phyloP scores from a whole-genome alignment of 1,139 yeast species.

The Suhomyces yuchorum region DNA sequence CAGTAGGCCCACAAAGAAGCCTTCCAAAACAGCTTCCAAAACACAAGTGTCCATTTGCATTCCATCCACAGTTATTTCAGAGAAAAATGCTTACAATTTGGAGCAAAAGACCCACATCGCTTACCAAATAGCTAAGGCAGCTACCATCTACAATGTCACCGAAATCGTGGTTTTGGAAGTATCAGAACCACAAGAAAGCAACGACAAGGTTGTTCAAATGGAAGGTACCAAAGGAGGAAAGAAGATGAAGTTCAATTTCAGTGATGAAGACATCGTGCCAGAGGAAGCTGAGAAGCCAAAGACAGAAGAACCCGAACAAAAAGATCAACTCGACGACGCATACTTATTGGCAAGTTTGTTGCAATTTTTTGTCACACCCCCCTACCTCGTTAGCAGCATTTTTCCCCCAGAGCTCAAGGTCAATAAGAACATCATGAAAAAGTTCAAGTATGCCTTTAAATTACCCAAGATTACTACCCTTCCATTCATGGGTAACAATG shows the following conservation, averaged over 20 bases:
- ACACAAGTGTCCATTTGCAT: constrained; percentile 56
- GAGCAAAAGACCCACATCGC: constrained; percentile 74
- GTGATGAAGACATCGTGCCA: constrained; percentile 26
- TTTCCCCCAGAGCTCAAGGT: constrained; percentile 35
- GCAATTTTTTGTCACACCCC: constrained; percentile 86
- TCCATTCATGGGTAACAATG: constrained; percentile 67
- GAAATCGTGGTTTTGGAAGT: constrained; percentile 73
- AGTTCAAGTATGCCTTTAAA: constrained; percentile 66
- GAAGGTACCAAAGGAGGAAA: constrained; percentile 32
- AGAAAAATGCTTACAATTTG: constrained; percentile 58
- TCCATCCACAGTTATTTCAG: constrained; percentile 59
- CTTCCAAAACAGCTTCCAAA: constrained; percentile 27
- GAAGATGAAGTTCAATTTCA: constrained; percentile 41
- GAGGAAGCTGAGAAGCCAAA: constrained; percentile 7
- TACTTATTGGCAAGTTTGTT: constrained; percentile 67
- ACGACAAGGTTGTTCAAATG: constrained; percentile 23
- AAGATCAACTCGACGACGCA: constrained; percentile 33
- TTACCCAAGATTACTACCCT: constrained; percentile 72
- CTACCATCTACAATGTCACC: constrained; percentile 65
- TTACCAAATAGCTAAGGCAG: constrained; percentile 78
- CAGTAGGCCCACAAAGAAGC: constrained; percentile 34
- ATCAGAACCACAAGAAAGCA: constrained; percentile 25
- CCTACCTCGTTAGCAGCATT: constrained; percentile 67
- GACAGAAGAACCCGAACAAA: constrained; percentile 21
- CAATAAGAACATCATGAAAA: constrained; percentile 33